These are phyloP conservation scores for Tulasnella calospora DNA, from an alignment of 768 basidiomycete genomes.

Conservation along the genomic window DNA sequence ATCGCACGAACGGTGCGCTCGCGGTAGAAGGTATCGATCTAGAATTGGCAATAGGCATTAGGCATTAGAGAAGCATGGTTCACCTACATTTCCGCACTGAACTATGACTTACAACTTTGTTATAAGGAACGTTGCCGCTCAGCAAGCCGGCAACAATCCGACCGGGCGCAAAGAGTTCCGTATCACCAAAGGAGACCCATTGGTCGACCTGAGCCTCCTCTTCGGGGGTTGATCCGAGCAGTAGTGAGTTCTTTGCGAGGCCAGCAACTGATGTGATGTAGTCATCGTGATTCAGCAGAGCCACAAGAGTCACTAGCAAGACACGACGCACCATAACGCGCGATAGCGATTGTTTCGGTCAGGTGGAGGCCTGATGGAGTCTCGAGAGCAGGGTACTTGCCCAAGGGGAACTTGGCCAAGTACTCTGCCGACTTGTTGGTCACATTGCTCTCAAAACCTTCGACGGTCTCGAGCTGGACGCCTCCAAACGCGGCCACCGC, in stretches of 20 bases:
- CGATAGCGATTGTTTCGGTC: constrained; percentile 74
- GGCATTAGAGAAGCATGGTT: not conserved
- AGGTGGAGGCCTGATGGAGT: constrained; percentile 70
- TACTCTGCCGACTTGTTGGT: constrained; percentile 29
- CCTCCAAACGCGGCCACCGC: constrained; percentile 24
- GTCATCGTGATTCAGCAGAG: constrained; percentile 24
- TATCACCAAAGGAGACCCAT: constrained; percentile 73
- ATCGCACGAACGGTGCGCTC: constrained; percentile 58
- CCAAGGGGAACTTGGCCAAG: constrained; percentile 38
- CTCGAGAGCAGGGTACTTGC: constrained; percentile 83
- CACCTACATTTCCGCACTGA: not conserved
- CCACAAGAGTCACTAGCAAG: constrained; percentile 51
- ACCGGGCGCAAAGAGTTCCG: constrained; percentile 50
- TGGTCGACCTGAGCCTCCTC: constrained; percentile 77
- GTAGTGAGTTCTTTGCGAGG: constrained; percentile 68
- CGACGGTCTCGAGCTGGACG: constrained; percentile 10
- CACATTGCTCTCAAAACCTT: constrained; percentile 1
- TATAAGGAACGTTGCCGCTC: constrained; percentile 55
- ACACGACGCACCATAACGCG: constrained; percentile 75
- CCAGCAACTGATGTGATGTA: constrained; percentile 54
- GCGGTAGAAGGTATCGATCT: constrained; percentile 55
- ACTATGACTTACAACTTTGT: constrained; percentile 61
- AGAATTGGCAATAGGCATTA: not conserved
- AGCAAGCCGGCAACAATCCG: constrained; percentile 43
- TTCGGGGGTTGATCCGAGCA: constrained; percentile 61